Percentiles rank a stretch among this genome's conserved stretches.
phyloP scores from a whole-genome alignment of 306 rosid species.

The Trichosanthes truncata region DNA sequence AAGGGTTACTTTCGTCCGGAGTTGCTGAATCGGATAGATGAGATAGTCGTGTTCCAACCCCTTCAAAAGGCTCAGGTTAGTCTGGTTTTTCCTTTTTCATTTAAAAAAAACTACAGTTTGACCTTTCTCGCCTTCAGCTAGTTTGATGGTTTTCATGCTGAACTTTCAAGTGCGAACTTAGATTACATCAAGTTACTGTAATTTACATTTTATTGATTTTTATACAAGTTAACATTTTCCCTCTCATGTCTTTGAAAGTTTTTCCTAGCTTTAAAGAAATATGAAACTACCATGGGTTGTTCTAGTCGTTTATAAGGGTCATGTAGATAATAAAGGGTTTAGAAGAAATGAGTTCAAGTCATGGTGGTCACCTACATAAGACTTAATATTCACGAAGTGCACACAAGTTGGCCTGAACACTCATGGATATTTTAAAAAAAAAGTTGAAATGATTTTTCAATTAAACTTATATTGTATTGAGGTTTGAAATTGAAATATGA shows the following conservation, averaged over 20 bases:
- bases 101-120: not conserved
- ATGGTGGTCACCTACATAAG: no score
- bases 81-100: slow-evolving; percentile 4
- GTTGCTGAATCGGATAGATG: slow-evolving; percentile 85
- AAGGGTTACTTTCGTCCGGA: slow-evolving; percentile 85
- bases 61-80: slow-evolving; percentile 80
- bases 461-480: not conserved
- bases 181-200: not conserved
- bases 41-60: slow-evolving; percentile 76
- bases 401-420: no score
- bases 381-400: no score
- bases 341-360: no score
- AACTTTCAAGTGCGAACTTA: not conserved
- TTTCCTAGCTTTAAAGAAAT: not conserved
- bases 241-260: not conserved
- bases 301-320: no score
- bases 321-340: no score
- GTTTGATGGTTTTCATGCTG: not conserved
- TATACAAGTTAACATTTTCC: not conserved
- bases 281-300: no score
- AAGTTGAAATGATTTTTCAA: not conserved
- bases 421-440: not conserved
- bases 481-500: not conserved
- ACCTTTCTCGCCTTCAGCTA: not conserved
- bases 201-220: not conserved